phyloP scores from a whole-genome alignment of 1,284 basidiomycete genomes.

The Sanghuangporus weigelae region DNA sequence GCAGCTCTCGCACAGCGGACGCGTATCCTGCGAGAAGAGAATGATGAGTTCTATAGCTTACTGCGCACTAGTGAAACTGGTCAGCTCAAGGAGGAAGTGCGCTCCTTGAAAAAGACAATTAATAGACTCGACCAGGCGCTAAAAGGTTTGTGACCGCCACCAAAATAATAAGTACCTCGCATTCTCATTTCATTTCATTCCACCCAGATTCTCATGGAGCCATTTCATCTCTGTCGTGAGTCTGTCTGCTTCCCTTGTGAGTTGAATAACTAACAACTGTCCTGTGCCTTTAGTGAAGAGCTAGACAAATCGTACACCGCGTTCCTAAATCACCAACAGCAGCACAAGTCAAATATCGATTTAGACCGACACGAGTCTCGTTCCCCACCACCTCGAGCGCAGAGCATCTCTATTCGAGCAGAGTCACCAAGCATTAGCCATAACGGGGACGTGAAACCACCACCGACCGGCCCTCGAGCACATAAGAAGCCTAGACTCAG shows the following conservation, averaged over 20 bases:
- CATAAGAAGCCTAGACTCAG: slow-evolving; percentile 70
- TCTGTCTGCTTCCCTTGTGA: slow-evolving; percentile 20
- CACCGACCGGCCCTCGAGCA: slow-evolving; percentile 71
- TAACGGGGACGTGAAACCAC: slow-evolving; percentile 43
- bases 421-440: slow-evolving; percentile 34
- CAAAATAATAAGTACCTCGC: background rate
- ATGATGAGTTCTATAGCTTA: slow-evolving; percentile 73
- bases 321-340: slow-evolving; percentile 37
- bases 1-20: slow-evolving; percentile 67
- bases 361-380: slow-evolving; percentile 34
- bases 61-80: slow-evolving; percentile 67
- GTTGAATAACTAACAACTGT: background rate
- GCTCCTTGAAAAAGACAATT: slow-evolving; percentile 58
- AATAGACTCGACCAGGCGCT: slow-evolving; percentile 64
- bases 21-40: slow-evolving; percentile 71
- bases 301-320: slow-evolving; percentile 67
- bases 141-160: slow-evolving; percentile 46
- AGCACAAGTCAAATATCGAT: slow-evolving; percentile 28
- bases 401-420: slow-evolving; percentile 22
- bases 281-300: slow-evolving; percentile 37
- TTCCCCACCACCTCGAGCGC: slow-evolving; percentile 32
- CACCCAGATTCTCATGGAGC: slow-evolving; percentile 65
- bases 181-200: slow-evolving; percentile 9
- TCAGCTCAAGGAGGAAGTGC: slow-evolving; percentile 72
- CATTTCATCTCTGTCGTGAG: slow-evolving; percentile 66